Evolutionary conservation across 192 early-diverging fungal species (phyloP).

Genomic region (Podila epigama): DNA sequence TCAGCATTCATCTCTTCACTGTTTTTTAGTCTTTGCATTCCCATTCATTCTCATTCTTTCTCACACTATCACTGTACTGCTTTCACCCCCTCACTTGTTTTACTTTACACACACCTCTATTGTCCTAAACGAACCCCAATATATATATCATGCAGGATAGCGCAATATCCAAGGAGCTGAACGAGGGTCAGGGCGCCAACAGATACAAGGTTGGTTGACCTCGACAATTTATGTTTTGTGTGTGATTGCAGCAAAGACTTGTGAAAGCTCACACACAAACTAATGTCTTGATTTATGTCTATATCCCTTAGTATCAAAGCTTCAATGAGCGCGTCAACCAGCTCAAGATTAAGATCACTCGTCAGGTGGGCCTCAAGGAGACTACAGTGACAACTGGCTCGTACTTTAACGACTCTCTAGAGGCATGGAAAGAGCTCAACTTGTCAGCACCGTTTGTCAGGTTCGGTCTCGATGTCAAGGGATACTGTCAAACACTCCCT

Average conservation of each 20-base stretch:
- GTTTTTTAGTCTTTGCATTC: background rate
- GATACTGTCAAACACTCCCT: constrained; percentile 77
- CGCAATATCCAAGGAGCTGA: constrained; percentile 61
- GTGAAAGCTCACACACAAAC: constrained; percentile 43
- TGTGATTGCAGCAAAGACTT: constrained; percentile 54
- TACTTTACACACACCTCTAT: background rate
- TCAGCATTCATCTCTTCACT: background rate
- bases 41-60: background rate
- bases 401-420: constrained; percentile 86
- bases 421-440: constrained; percentile 91
- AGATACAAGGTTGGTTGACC: constrained; percentile 61
- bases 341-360: constrained; percentile 86
- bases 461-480: constrained; percentile 72
- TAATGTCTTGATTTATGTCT: constrained; percentile 11
- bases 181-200: constrained; percentile 71
- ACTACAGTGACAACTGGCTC: constrained; percentile 69
- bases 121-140: too few relatives aligned
- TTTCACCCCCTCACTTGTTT: background rate
- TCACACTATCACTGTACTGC: too few relatives aligned
- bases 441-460: constrained; percentile 80
- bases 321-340: constrained; percentile 74
- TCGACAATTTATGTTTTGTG: background rate
- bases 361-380: constrained; percentile 64
- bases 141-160: constrained; percentile 50
- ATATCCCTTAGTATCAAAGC: constrained; percentile 72